phyloP scores from a whole-genome alignment of 768 basidiomycete species.

The Lyophyllum atratum region DNA sequence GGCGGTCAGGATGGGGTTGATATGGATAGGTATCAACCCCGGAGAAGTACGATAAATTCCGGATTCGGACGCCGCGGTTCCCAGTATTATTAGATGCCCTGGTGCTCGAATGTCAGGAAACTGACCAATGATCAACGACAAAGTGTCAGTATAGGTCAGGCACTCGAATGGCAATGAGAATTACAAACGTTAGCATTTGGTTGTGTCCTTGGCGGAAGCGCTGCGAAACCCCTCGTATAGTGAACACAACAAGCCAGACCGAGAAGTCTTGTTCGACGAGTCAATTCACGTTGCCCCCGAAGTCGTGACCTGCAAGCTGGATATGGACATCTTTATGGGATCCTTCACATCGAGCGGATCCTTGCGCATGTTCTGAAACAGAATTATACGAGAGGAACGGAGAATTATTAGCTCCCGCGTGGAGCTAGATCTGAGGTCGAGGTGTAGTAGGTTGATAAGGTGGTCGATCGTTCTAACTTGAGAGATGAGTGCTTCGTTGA shows the following conservation, averaged over 20 bases:
- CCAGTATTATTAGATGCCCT: neutral
- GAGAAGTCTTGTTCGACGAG: neutral
- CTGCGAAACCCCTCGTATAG: neutral
- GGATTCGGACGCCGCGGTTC: constrained; percentile 20
- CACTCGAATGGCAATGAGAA: no score
- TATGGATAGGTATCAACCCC: constrained; percentile 5
- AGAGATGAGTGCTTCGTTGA: no score
- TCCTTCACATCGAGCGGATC: neutral
- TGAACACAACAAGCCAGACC: neutral
- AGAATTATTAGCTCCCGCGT: neutral
- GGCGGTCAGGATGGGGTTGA: neutral
- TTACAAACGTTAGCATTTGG: neutral
- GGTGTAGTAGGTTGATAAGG: neutral
- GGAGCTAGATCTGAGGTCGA: no score
- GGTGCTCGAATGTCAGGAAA: neutral
- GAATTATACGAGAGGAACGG: neutral
- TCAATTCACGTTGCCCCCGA: neutral
- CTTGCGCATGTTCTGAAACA: neutral
- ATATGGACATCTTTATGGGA: neutral
- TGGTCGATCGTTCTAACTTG: neutral
- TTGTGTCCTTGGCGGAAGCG: neutral
- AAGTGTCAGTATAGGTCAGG: neutral
- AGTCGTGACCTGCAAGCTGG: neutral
- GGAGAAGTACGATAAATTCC: constrained; percentile 18
- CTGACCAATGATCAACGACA: neutral